Conservation (phyloP, 2,329 filamentous ascomycete genomes). For the Trichoderma koningii region DNA sequence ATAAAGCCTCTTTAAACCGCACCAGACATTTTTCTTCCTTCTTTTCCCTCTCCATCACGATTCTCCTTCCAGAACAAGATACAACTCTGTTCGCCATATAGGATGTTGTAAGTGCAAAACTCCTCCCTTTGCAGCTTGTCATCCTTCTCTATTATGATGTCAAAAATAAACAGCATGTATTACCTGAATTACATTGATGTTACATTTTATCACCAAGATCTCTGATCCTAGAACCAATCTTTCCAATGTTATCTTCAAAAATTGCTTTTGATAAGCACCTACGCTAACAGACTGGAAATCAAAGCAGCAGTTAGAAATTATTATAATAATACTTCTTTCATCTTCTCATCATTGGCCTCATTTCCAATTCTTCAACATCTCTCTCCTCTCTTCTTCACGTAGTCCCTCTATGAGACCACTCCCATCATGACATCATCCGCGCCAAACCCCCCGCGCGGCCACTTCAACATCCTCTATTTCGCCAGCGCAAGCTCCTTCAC, state of each 20-base stretch:
- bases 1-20: not conserved
- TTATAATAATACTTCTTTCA: not conserved
- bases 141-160: slow-evolving; percentile 50
- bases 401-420: not conserved
- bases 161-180: slow-evolving; percentile 58
- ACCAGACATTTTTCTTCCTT: not conserved
- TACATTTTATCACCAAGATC: slow-evolving; percentile 69
- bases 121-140: not conserved
- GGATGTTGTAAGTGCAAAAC: slow-evolving; percentile 17
- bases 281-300: slow-evolving; percentile 15
- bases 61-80: slow-evolving; percentile 24
- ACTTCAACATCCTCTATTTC: slow-evolving; percentile 83
- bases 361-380: not conserved
- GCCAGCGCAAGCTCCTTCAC: slow-evolving; percentile 73
- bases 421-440: slow-evolving; percentile 40
- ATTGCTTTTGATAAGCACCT: not conserved
- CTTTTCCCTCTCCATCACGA: not conserved
- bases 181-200: slow-evolving; percentile 61
- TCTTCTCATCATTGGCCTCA: too few relatives aligned
- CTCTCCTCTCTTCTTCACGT: not conserved
- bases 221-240: slow-evolving; percentile 53
- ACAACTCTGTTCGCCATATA: slow-evolving; percentile 11
- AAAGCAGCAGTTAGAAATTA: not conserved
- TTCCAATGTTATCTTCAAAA: too few relatives aligned
- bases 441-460: slow-evolving; percentile 56